Percentiles rank a stretch among this genome's conserved stretches.
These are phyloP conservation scores for Teratosphaeria gauchensis DNA, from an alignment of 2,329 filamentous ascomycete genomes.

Conservation along the genomic window DNA sequence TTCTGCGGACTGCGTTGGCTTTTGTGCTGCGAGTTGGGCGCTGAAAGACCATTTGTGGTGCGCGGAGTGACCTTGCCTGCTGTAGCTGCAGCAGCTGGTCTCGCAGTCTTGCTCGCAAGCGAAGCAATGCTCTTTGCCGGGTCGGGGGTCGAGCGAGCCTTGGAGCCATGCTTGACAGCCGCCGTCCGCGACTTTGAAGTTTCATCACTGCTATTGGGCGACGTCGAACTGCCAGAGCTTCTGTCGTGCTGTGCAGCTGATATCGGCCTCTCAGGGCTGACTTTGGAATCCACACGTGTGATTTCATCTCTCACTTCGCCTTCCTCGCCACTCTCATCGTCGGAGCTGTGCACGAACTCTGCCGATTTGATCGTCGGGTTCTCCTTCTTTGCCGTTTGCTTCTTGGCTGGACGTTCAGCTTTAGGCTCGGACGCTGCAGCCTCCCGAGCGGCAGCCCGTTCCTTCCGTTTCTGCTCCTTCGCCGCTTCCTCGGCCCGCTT, in stretches of 20 bases:
- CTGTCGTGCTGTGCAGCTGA: slow-evolving; percentile 9
- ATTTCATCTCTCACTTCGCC: slow-evolving; percentile 14
- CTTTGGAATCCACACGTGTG: slow-evolving; percentile 6
- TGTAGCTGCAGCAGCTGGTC: slow-evolving; percentile 5
- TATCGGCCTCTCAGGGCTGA: slow-evolving; percentile 12
- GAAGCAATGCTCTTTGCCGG: slow-evolving; percentile 13
- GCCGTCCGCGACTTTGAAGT: slow-evolving; percentile 13
- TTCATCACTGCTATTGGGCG: slow-evolving; percentile 13
- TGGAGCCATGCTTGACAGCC: slow-evolving; percentile 12
- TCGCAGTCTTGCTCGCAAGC: slow-evolving; percentile 9
- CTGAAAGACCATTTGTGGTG: slow-evolving; percentile 12
- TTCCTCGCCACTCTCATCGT: slow-evolving; percentile 33
- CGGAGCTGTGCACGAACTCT: slow-evolving; percentile 44
- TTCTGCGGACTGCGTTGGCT: slow-evolving; percentile 29
- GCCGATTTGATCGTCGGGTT: slow-evolving; percentile 42
- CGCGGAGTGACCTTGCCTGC: slow-evolving; percentile 19
- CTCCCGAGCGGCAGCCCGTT: slow-evolving; percentile 23
- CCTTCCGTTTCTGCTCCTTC: slow-evolving; percentile 39
- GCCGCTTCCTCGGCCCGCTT: slow-evolving; percentile 28
- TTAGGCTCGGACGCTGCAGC: slow-evolving; percentile 21
- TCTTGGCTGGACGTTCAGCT: slow-evolving; percentile 17
- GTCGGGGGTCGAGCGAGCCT: slow-evolving; percentile 2
- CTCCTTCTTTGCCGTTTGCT: slow-evolving; percentile 23
- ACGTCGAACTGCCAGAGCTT: slow-evolving; percentile 6
- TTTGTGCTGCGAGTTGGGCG: slow-evolving; percentile 21